Evolutionary conservation across 805 yeast species (phyloP), one percentile per base, ranked within the genome.

Genomic region (Candida sphagnicola): DNA sequence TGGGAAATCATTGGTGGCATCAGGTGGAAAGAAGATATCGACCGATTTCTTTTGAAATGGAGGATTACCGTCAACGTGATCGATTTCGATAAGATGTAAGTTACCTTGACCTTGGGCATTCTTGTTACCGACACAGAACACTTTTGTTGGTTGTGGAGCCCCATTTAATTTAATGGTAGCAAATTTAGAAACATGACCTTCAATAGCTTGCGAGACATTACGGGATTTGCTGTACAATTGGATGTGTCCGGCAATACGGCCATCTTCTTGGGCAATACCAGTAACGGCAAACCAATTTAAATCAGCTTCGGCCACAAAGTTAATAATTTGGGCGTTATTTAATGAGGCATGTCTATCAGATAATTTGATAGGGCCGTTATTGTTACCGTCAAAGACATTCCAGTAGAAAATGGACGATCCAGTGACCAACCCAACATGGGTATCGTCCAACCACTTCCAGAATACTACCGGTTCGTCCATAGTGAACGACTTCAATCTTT

Each of bases 1-100:
- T 44, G 99, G 99, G 81, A 93, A 93, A 67, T 93, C 99, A 60
- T 85, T 85, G 29, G 85, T 74, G 34, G 96, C 95, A 67, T 95
- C 99, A 18, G 95, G 90, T 25, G 99, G 99, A 77, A 91, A 89
- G 67, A 85, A 93, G 45, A 93, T 81, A 53, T 91, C 98, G 35
- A 86, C 93, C 33, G 86, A 78, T 63, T 89, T 89, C 75, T 95
- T 93, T 44, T 78, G 76, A 70, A 85, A 93, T 16, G 74, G 70
- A n/a, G 97, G 95, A 52, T 82, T 77, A 40, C 81, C 82, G 14
- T 84, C 85, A 51, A 81, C 86, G 60, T 93, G 98, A 62, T 93
- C 99, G 54, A 95, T 93, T 70, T 95, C 99, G 49, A 91, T 86
- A 50, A 93, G 80, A 64, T 90, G 96, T 61, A 93, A 74, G 46